These are phyloP conservation scores for Zygosaccharomyces sapae DNA, from an alignment of 1,139 yeast genomes.

Conservation along the genomic window DNA sequence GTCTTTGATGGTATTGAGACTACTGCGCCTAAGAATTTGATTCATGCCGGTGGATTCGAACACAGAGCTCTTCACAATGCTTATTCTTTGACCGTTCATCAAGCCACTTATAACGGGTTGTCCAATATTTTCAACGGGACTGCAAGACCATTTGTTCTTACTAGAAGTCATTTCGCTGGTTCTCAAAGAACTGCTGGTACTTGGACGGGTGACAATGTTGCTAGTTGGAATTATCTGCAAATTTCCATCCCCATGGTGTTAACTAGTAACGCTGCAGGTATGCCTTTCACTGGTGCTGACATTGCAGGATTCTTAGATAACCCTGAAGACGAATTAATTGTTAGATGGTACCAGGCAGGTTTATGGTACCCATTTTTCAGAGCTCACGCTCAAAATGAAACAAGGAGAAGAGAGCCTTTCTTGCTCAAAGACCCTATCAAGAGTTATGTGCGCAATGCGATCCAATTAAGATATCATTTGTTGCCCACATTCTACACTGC, in stretches of 20 bases:
- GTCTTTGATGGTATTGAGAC: conserved; percentile 95
- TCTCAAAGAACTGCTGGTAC: conserved; percentile 87
- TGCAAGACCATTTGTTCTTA: conserved; percentile 78
- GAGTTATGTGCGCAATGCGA: conserved; percentile 63
- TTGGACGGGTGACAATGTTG: conserved; percentile 98
- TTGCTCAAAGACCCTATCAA: conserved; percentile 71
- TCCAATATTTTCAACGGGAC: conserved; percentile 44
- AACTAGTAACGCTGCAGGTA: conserved; percentile 75
- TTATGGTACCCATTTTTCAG: conserved; percentile 95
- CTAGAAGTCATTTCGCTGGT: conserved; percentile 85
- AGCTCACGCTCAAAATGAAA: conserved; percentile 93
- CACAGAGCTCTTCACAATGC: conserved; percentile 87
- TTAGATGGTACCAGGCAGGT: conserved; percentile 95
- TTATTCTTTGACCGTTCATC: conserved; percentile 75
- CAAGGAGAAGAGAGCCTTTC: conserved; percentile 92
- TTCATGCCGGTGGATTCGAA: conserved; percentile 80
- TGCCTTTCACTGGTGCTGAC: conserved; percentile 95
- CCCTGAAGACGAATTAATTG: conserved; percentile 72
- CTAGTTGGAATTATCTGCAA: conserved; percentile 83
- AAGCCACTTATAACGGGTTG: conserved; percentile 70
- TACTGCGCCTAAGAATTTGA: conserved; percentile 70
- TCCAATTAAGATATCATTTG: conserved; percentile 66
- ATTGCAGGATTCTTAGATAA: conserved; percentile 96
- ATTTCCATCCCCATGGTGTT: conserved; percentile 83
- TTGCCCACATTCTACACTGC: conserved; percentile 78